Evolutionary conservation across 75 land plant species (phyloP).

Genomic region (Adiantum capillusveneris): DNA sequence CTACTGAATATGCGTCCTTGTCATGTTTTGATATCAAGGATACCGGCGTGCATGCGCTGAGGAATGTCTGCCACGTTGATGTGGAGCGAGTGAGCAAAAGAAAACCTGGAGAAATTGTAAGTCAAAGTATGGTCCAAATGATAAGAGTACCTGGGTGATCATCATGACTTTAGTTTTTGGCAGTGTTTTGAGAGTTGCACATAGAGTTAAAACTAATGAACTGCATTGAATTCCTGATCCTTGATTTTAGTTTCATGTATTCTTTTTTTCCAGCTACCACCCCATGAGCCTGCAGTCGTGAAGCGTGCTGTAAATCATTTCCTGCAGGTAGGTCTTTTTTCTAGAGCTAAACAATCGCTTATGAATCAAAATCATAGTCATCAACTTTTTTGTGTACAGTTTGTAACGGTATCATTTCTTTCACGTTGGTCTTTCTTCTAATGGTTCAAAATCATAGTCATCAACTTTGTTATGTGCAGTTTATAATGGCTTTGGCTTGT

Average conservation of each 20-base stretch:
- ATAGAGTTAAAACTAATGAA: neutral
- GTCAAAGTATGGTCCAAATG: neutral
- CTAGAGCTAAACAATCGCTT: too few relatives aligned
- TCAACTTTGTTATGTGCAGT: too few relatives aligned
- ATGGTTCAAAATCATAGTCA: too few relatives aligned
- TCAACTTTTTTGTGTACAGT: too few relatives aligned
- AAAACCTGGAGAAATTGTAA: conserved; percentile 93
- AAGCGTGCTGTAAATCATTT: conserved; percentile 86
- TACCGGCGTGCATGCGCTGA: conserved; percentile 94
- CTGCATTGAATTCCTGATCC: neutral
- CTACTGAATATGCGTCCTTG: too few relatives aligned
- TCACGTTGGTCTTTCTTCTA: too few relatives aligned
- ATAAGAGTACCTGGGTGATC: neutral
- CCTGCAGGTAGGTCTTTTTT: conserved; percentile 94
- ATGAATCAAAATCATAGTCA: too few relatives aligned
- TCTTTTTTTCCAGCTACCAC: conserved; percentile 63
- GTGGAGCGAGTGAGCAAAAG: conserved; percentile 82
- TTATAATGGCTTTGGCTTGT: too few relatives aligned
- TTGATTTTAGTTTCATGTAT: neutral
- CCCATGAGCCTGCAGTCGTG: conserved; percentile 82
- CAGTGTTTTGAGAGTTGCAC: too few relatives aligned
- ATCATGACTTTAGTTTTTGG: too few relatives aligned
- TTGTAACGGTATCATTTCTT: too few relatives aligned
- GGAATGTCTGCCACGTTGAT: conserved; percentile 92
- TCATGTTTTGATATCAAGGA: conserved; percentile 35